Base-by-base conservation (phyloP, 2,329 filamentous ascomycete genomes). In the Sphaerulina populicola region DNA sequence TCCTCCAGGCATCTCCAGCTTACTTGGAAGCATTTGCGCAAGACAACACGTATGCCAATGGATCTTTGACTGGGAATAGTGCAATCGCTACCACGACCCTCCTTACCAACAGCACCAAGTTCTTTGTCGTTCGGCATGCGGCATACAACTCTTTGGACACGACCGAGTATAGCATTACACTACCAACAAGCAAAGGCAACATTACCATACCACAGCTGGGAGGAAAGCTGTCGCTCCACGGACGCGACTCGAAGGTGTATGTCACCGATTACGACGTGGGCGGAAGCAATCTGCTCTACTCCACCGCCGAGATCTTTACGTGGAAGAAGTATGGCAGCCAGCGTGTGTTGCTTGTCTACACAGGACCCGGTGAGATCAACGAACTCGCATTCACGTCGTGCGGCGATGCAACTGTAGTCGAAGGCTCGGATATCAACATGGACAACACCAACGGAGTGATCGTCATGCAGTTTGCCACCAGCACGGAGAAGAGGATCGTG, bases 1-100 rank as follows among this genome's bases (percentile, higher is more conserved):
- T 91, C 66, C 67, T 87, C 47, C 83, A 83, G 59, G 83, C 81
- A 0, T 86, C 84, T 0, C 83, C 85, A 0, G 79, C 77, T 0
- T 90, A 87, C 60, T 69, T 88, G 14, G 77, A 77, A 2, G 77
- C 81, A 0, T 73, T 71, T 0, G 77, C 81, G 1, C 75, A 76
- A 9, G 71, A 74, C 58, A 64, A 71, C 33, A 73, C 61, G 2
- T 66, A 66, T 33, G 66, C 73, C 8, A 69, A 71, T 6, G 77
- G 77, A 21, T 70, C 77, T 1, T 79, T 77, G 61, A 81, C 74
- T 23, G 63, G 73, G 4, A 78, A 74, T 30, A 56, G 65, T 0
- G 71, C 74, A 39, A 70, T 85, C 11, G 74, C 79, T 15, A 72
- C 81, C 2, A 88, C 85, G 1, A 80, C 81, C 0, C 66, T 88